Base-by-base conservation (phyloP, 2,329 filamentous ascomycete genomes). In the Sclerotinia sclerotiorum region DNA sequence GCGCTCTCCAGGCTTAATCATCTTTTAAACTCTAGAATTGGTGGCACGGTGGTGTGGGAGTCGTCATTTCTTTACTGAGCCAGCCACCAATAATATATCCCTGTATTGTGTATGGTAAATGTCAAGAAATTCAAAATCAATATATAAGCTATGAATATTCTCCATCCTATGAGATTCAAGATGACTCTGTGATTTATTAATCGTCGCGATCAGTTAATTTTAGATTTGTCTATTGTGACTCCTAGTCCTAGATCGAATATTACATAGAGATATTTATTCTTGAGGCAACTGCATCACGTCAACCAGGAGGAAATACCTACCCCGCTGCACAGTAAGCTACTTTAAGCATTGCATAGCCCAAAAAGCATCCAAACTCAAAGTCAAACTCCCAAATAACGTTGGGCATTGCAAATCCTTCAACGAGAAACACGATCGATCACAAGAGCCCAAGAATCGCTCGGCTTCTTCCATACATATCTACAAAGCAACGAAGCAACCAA, bases 281-380 rank as follows among this genome's bases (percentile, higher is more conserved):
- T n/a, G 52, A 15, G 19, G 52, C 52, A 62, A n/a, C 19, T 32
- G 35, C 51, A 65, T 65, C 44, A 55, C 21, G 24, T 24, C 51
- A 57, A 61, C 27, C 8, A 54, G 17, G 29, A 54, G 51, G 29
- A 32, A 55, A 21, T 39, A 39, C 35, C 44, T 69, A 69, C 69
- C 69, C 67, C 69, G 69, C 69, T 67, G 64, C 67, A 39, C 48
- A 48, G 49, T 64, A 32, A 68, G 57, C 55, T 67, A 29, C 54
- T 66, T 57, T 44, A 24, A 35, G 21, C 29, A n/a, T 13, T 21
- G 44, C 56, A 54, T 27, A 63, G 49, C 32, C 49, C 11, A 44
- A 35, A 44, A 35, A 27, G 27, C 57, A 51, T 52, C 21, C 21
- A 29, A 48, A 27, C 24, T 48, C 58, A 61, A 49, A 61, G 7